A percentile compares a stretch with the other conserved stretches of the same genome.
These are phyloP conservation scores for Glutinoglossum americanum DNA, from an alignment of 495 filamentous ascomycete species.

Conservation along the genomic window DNA sequence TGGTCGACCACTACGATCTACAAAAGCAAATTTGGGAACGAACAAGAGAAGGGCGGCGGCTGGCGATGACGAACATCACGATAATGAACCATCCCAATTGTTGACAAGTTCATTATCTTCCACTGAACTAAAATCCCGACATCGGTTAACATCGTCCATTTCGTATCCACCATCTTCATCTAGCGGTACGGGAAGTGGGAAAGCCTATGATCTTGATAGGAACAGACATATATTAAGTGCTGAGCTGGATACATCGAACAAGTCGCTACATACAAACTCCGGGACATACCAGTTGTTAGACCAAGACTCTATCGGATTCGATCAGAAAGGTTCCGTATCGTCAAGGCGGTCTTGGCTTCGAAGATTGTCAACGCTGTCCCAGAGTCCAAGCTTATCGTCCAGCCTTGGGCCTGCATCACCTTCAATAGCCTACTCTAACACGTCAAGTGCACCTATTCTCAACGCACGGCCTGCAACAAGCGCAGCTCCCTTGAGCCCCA, in stretches of 20 bases:
- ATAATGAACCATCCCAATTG: constrained; percentile 1
- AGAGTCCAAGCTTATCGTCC: constrained; percentile 42
- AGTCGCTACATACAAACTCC: not conserved
- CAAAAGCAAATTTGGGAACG: not conserved
- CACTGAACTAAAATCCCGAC: not conserved
- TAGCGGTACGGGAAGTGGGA: not conserved
- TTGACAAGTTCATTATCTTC: not conserved
- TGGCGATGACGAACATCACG: constrained; percentile 5
- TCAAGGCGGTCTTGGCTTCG: constrained; percentile 40
- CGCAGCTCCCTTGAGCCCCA: constrained; percentile 33
- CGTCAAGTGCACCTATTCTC: constrained; percentile 45
- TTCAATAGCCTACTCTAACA: constrained; percentile 47
- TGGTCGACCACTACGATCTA: constrained; percentile 28
- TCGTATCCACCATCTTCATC: not conserved
- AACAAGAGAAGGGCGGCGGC: constrained; percentile 9
- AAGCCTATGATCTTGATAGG: not conserved
- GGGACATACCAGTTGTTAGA: not conserved
- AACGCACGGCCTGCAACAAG: constrained; percentile 17
- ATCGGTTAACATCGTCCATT: not conserved
- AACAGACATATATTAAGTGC: not conserved
- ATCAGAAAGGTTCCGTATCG: not conserved
- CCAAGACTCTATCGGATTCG: not conserved
- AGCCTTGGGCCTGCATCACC: constrained; percentile 46
- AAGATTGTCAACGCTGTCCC: constrained; percentile 51
- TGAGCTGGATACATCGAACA: not conserved